phyloP scores from a whole-genome alignment of 148 eudicot genomes.

The Dysphania ambrosioides region DNA sequence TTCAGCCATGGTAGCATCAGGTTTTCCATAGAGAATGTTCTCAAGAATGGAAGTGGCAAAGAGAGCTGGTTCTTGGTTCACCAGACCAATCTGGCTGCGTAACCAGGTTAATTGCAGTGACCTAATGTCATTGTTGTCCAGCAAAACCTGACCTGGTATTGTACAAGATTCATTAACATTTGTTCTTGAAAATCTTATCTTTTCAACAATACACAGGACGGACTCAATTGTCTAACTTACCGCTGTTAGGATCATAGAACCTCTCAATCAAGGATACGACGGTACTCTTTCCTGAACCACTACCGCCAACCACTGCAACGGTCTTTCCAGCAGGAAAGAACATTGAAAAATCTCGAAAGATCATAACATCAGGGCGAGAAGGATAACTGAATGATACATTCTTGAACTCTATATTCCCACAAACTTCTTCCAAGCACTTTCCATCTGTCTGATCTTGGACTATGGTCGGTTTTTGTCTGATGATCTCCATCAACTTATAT shows the following conservation, averaged over 20 bases:
- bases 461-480: conserved; percentile 84
- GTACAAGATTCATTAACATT: neutral
- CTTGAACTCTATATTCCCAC: conserved; percentile 90
- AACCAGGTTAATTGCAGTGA: conserved; percentile 82
- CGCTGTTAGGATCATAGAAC: conserved; percentile 93
- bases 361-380: conserved; percentile 91
- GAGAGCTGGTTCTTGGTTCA: conserved; percentile 98
- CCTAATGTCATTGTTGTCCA: conserved; percentile 80
- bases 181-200: too few relatives aligned
- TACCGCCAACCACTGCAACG: conserved; percentile 96
- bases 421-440: conserved; percentile 68
- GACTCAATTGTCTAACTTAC: conserved; percentile 30
- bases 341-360: conserved; percentile 82
- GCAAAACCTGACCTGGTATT: conserved; percentile 67
- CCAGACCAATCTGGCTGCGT: conserved; percentile 91
- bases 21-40: conserved; percentile 86
- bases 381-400: conserved; percentile 90
- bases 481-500: conserved; percentile 93
- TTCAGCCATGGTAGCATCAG: conserved; percentile 85
- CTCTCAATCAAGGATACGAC: conserved; percentile 95
- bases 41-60: conserved; percentile 97
- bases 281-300: conserved; percentile 98
- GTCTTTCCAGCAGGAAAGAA: conserved; percentile 99
- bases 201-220: too few relatives aligned
- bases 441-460: conserved; percentile 63